phyloP scores from a whole-genome alignment of 345 rosid species.

The Aquilaria sinensis region DNA sequence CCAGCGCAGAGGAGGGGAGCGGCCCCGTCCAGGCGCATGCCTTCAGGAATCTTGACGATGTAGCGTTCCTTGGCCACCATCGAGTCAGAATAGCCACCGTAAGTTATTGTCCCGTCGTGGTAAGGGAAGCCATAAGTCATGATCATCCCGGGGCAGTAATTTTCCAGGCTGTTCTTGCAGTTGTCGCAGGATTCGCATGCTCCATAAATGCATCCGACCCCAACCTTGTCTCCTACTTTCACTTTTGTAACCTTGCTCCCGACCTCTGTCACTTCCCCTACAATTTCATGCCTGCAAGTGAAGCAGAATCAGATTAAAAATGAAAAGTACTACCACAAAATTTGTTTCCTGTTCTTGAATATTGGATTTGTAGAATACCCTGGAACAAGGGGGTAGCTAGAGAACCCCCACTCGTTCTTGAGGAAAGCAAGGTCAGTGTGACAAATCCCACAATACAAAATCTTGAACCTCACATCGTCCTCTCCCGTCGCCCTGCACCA shows the following conservation, averaged over 20 bases:
- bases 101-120: constrained; percentile 42
- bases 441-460: constrained; percentile 68
- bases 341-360: too few species aligned
- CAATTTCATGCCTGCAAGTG: constrained; percentile 41
- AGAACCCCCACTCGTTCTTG: constrained; percentile 47
- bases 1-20: constrained; percentile 78
- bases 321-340: too few species aligned
- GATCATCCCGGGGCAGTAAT: constrained; percentile 37
- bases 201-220: constrained; percentile 48
- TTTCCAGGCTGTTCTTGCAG: constrained; percentile 43
- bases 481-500: constrained; percentile 47
- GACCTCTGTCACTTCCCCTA: constrained; percentile 46
- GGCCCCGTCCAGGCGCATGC: constrained; percentile 37
- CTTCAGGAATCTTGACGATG: constrained; percentile 43
- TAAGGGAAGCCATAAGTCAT: constrained; percentile 28
- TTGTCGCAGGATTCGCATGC: constrained; percentile 44
- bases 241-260: constrained; percentile 46
- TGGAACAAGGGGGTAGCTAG: constrained; percentile 58
- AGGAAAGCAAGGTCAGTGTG: constrained; percentile 50
- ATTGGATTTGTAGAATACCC: constrained; percentile 28
- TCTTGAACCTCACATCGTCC: constrained; percentile 51
- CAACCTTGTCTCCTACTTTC: constrained; percentile 52
- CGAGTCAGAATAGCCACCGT: constrained; percentile 53
- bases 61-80: constrained; percentile 51
- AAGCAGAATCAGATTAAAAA: background rate